phyloP scores from a whole-genome alignment of 1,284 basidiomycete species.

The Erythrobasidium hasegawianum region DNA sequence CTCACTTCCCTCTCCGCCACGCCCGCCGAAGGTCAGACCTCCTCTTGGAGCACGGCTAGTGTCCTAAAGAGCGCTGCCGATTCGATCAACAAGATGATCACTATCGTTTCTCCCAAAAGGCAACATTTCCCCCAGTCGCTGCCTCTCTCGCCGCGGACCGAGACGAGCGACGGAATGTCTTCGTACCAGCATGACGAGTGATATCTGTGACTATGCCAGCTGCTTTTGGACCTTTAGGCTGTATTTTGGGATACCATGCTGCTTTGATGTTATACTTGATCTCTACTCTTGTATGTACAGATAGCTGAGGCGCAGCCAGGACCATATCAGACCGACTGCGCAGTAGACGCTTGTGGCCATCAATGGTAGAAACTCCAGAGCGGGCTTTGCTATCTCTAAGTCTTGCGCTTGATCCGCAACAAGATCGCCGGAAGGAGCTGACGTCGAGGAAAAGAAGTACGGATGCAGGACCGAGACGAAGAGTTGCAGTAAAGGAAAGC shows the following conservation, averaged over 20 bases:
- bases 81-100: too few relatives aligned
- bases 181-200: not conserved
- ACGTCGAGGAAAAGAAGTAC: constrained; percentile 29
- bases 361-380: constrained; percentile 77
- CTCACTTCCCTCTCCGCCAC: constrained; percentile 7
- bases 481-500: constrained; percentile 68
- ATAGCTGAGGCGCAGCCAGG: constrained; percentile 49
- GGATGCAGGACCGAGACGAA: constrained; percentile 59
- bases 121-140: not conserved
- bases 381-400: not conserved
- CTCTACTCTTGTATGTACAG: constrained; percentile 32
- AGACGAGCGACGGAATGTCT: not conserved
- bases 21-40: not conserved
- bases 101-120: too few relatives aligned
- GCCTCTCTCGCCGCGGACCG: not conserved
- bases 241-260: too few relatives aligned
- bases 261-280: too few relatives aligned
- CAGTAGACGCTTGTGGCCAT: constrained; percentile 93
- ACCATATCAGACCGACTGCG: constrained; percentile 75
- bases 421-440: not conserved
- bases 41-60: not conserved
- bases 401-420: constrained; percentile 13
- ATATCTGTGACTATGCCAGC: not conserved
- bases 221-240: too few relatives aligned
- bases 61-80: too few relatives aligned